Evolutionary conservation across 2,329 filamentous ascomycete genomes (phyloP), one percentile per base, ranked within the genome.

Genomic region (Aspergillus awamori): DNA sequence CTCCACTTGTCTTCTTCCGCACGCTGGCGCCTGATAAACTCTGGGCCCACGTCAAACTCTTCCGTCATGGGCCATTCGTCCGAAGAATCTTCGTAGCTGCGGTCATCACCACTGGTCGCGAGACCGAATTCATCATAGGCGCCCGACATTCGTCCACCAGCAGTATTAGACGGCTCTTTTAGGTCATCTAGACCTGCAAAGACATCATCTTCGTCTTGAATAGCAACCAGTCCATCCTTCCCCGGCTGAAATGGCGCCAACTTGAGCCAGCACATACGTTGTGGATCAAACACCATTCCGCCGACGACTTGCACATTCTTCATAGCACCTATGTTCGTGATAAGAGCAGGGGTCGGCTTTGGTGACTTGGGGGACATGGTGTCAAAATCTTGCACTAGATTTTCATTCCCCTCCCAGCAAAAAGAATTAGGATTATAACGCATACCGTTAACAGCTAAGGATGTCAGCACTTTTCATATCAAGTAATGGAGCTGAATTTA

Each of bases 281-380:
- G 89, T 3, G 95, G 95, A 73, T 99, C 95, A 74, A 98, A 99
- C 8, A 98, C 90, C 95, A 99, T 99, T 68, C 93, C 92, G n/a
- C 93, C 91, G 60, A 97, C 93, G 38, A 97, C 90, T 77, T 97
- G 93, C 13, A 97, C 90, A 63, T 92, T 93, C 71, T 94, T 91
- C 63, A 89, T 88, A 4, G 88, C 85, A 58, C 90, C 91, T 66
- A 97, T 91, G 67, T 97, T 95, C 52, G 93, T 93, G 70, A 99
- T 99, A 17, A 99, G 84, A 5, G 94, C 93, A 36, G 77, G 76
- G 62, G 81, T 73, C 45, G 75, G 76, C 67, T 79, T 81, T 30
- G 81, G 80, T 33, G 77, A 77, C 60, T 70, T 74, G 26, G 75
- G 69, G n/a, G 68, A 64, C 65, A 73, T 80, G 58, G 83, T 76